Base-by-base conservation (phyloP, 78 protist species). In the Dictyostelium purpureum region DNA sequence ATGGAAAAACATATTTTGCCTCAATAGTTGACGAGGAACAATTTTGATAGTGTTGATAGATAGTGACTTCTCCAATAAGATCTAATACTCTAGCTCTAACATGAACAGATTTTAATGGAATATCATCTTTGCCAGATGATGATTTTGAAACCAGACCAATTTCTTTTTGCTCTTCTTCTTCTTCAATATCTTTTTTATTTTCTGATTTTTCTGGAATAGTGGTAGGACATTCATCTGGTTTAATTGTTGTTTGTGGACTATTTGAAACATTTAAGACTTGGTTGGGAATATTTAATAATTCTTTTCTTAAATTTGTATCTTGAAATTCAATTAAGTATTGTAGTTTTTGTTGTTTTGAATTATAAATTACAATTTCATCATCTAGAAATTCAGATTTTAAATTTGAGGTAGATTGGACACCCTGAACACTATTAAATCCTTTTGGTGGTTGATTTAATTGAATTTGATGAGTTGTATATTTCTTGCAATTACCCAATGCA, bases 1-100 rank as follows among this genome's bases (percentile, higher is more conserved):
- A 70, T 6, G 99, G 98, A 61, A 97, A 97, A 2, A 90, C 95
- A 69, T 90, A 97, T 12, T 52, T 79, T 16, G 97, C 93, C 45
- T 97, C 98, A 11, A 96, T 24, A 0, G 91, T 38, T 6, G 18
- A 38, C 9, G 18, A 11, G 10, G 80, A n/a, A 18, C 11, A 14
- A 85, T 96, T 96, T 65, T 21, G 37, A 76, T 96, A 97, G 33
- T 61, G 69, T 81, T 97, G 98, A 67, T 24, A 63, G n/a, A 95
- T 69, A 4, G 38, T 59, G 10, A 96, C 97, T 33, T 94, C 94
- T 24, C 95, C 93, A 78, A 85, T 90, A 6, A 94, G 14, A 88
- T 96, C 98, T 51, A 94, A 66, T 19, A 96, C 2, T 28, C 56
- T 90, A 5, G 89, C 80, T 24, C 66, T 51, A 11, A 90, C 89